Evolutionary conservation across 495 filamentous ascomycete genomes (phyloP), one percentile per base, ranked within the genome.

Genomic region (Neurospora tetrasperma): DNA sequence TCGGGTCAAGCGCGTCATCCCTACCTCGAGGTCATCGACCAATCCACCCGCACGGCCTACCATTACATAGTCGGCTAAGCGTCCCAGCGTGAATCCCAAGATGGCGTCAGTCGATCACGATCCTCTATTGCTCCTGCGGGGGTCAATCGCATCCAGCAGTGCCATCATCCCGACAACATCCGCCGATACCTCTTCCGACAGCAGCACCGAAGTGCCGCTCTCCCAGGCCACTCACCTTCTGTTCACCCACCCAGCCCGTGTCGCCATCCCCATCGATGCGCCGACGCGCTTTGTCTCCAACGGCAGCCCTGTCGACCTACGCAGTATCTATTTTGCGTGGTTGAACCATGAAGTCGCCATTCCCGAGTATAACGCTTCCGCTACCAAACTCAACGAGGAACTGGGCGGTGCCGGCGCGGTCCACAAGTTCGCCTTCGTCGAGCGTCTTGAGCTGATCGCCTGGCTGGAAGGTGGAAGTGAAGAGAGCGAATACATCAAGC

Each of bases 251-350:
- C 87, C 89, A 3, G 74, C 84, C 8, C 89, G 88, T 70, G 85
- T 90, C 48, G 83, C 89, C n/a, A 85, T 97, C 71, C 85, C 92
- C 3, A 88, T 99, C 75, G 88, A 88, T 66, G 86, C 90, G 11
- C 86, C 89, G 12, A 98, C 96, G 54, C 93, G 96, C 74, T 98
- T 98, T 85, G 84, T 90, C 69, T 87, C 88, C 43, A 83, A 86
- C 46, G 74, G 77, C 71, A 88, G 89, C 59, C 85, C 92, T 1
- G 90, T 98, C 74, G 92, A 97, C 80, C 87, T 99, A 46, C 93
- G 96, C 80, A 93, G 90, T 82, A 94, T 98, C 83, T 97, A 93
- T 83, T 96, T 98, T 74, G 92, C 93, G 70, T 99, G 93, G 92
- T 86, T 91, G 79, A 95, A 97, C 80, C 93, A 93, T 80, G 94